Base-by-base conservation (phyloP, 2,329 filamentous ascomycete genomes). In the Colletotrichum musae region DNA sequence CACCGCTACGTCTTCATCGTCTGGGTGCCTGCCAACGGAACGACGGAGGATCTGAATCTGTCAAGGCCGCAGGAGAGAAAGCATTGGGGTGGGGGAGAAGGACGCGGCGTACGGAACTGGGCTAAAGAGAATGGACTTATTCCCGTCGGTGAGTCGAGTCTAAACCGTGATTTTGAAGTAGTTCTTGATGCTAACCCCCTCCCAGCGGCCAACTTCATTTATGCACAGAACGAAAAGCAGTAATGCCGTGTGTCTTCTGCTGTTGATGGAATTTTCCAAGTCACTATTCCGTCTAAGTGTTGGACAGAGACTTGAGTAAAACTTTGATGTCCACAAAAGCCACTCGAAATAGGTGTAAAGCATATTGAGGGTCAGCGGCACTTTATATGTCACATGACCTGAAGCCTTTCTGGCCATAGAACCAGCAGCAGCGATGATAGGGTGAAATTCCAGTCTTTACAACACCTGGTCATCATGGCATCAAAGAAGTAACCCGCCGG, bases 1-100 rank as follows among this genome's bases (percentile, higher is more conserved):
- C 82, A 85, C 48, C 76, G 83, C 59, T 85, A 84, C 66, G 81
- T 84, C 16, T 79, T 85, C 41, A 60, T 84, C 3, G 74, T 80
- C 1, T 82, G 83, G 53, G 77, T 75, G 2, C 77, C 81, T 0
- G 77, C 75, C 47, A 83, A 83, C 62, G 81, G 81, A 1, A 82
- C 81, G 4, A 78, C 77, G 4, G 78, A 78, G 24, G 61, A 72
- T 24, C 66, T 83, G 58, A 70, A 79, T 47, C 57, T 81, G 58
- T 78, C 72, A 5, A 79, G 79, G 71, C 82, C 81, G 0, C 71
- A 47, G 3, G 79, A 78, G 13, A 76, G 82, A 53, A 76, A 80
- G 74, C 79, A 80, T 32, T 84, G 83, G 81, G 82, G 82, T 2
- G 80, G 77, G 9, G 72, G 78, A 47, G 72, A 73, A 48, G 73